Percentiles rank a stretch among this genome's conserved stretches.
Evolutionary conservation across 495 filamentous ascomycete species (phyloP).

Genomic region (Saxophila tyrrhenica): DNA sequence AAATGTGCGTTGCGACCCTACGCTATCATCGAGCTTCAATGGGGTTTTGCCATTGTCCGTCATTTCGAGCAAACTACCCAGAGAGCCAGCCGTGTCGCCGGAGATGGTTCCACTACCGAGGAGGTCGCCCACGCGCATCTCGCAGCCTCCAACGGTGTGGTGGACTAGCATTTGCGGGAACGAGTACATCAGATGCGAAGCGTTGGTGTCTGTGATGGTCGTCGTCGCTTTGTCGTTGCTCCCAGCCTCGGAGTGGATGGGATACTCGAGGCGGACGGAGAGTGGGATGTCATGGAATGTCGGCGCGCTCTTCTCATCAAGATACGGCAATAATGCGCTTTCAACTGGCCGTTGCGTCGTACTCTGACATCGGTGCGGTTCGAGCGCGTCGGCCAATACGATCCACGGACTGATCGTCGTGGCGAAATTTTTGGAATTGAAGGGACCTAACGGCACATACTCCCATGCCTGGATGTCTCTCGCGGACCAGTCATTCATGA

Average conservation of each 20-base stretch:
- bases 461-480: conserved; percentile 81
- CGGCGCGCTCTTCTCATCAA: conserved; percentile 3
- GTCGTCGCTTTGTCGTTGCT: not conserved
- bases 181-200: conserved; percentile 17
- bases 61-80: conserved; percentile 17
- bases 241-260: not conserved
- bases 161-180: conserved; percentile 22
- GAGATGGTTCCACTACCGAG: conserved; percentile 18
- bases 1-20: not conserved
- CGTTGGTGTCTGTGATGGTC: conserved; percentile 1
- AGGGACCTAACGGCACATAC: conserved; percentile 36
- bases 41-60: not conserved
- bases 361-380: conserved; percentile 7
- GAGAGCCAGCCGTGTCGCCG: conserved; percentile 8
- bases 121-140: conserved; percentile 17
- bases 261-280: conserved; percentile 1
- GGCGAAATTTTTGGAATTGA: conserved; percentile 26
- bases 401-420: conserved; percentile 28
- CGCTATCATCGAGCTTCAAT: not conserved
- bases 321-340: conserved; percentile 4
- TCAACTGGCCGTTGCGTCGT: not conserved
- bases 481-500: conserved; percentile 89
- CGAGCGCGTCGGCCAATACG: conserved; percentile 21
- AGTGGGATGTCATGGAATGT: conserved; percentile 14
- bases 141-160: conserved; percentile 19